A percentile compares a stretch with the other conserved stretches of the same genome.
phyloP scores from a whole-genome alignment of 495 filamentous ascomycete species.

The Chaetomium cochliodes region DNA sequence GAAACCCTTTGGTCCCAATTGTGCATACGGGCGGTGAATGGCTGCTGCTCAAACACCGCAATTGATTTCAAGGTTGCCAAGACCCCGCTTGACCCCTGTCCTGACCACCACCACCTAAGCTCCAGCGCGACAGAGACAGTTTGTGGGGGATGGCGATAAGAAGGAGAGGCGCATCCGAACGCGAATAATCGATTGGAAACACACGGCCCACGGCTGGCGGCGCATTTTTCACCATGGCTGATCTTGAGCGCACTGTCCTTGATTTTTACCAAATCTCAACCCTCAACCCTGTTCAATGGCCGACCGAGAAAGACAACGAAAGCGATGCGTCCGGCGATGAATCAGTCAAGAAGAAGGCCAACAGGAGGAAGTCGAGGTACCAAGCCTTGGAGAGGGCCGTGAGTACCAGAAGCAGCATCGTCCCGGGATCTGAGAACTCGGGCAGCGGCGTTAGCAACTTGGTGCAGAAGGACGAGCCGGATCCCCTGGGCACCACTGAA shows the following conservation, averaged over 20 bases:
- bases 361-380: constrained; percentile 73
- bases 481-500: constrained; percentile 76
- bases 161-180: background rate
- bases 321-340: constrained; percentile 69
- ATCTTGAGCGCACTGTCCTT: constrained; percentile 70
- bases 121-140: background rate
- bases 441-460: constrained; percentile 67
- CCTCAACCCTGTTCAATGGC: constrained; percentile 82
- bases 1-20: background rate
- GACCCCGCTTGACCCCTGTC: constrained; percentile 6
- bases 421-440: constrained; percentile 67
- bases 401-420: constrained; percentile 61
- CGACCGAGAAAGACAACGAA: constrained; percentile 68
- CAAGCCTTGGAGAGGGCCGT: constrained; percentile 75
- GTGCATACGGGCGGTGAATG: constrained; percentile 7
- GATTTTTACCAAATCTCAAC: constrained; percentile 86
- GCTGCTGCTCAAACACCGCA: background rate
- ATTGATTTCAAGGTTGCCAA: background rate
- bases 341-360: constrained; percentile 47
- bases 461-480: constrained; percentile 84
- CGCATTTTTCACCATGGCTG: constrained; percentile 45
- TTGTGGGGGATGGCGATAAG: background rate
- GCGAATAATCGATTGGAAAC: background rate
- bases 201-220: background rate
- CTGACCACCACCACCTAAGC: background rate